These are phyloP conservation scores for Aspergillus aculeatinus DNA, from an alignment of 2,329 filamentous ascomycete genomes.

Conservation along the genomic window DNA sequence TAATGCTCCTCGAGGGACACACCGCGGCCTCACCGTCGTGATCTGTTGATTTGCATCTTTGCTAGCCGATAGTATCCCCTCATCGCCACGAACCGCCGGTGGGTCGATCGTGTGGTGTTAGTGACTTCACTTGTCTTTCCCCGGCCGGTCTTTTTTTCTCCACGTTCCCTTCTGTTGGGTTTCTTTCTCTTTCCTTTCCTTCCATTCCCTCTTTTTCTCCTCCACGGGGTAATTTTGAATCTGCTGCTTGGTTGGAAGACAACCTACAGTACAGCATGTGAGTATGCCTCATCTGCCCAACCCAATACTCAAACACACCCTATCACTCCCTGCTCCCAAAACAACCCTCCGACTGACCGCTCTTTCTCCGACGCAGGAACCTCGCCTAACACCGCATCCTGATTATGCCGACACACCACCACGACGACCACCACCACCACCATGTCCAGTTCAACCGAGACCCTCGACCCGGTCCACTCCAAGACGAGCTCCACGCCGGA, in stretches of 20 bases:
- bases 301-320: too few species aligned
- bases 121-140: neutral
- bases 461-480: neutral
- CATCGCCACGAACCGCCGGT: neutral
- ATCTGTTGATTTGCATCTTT: neutral
- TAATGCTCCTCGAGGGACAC: neutral
- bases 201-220: neutral
- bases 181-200: neutral
- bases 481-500: neutral
- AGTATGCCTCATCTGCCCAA: neutral
- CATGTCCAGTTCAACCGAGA: slow-evolving; percentile 4
- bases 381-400: neutral
- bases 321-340: too few species aligned
- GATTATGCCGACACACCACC: slow-evolving; percentile 1
- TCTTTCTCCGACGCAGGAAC: neutral
- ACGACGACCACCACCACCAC: neutral
- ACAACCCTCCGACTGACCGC: neutral
- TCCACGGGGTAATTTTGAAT: neutral
- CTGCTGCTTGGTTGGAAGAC: neutral
- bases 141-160: neutral
- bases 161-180: neutral
- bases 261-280: neutral
- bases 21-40: neutral
- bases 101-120: neutral
- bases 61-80: neutral